phyloP scores from a whole-genome alignment of 768 basidiomycete species.

The Podaxis sp. region DNA sequence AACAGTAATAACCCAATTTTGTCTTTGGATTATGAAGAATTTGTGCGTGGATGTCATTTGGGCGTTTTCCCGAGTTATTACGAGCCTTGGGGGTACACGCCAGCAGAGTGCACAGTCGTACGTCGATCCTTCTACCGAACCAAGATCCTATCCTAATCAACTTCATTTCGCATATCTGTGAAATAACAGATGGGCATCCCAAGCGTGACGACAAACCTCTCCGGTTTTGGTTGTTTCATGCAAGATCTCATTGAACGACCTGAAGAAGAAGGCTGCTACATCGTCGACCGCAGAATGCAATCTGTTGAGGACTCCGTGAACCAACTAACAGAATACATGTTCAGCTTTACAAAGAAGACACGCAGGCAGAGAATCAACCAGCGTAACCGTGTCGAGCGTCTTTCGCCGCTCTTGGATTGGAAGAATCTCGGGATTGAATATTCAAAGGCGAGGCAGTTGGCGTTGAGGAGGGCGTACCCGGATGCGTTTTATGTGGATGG shows the following conservation, averaged over 20 bases:
- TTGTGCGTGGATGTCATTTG: constrained; percentile 95
- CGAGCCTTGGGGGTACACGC: constrained; percentile 95
- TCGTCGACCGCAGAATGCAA: constrained; percentile 87
- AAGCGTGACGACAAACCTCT: constrained; percentile 94
- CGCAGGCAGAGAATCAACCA: constrained; percentile 98
- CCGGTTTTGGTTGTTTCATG: constrained; percentile 98
- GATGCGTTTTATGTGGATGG: constrained; percentile 76
- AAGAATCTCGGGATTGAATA: constrained; percentile 98
- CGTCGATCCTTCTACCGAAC: constrained; percentile 23
- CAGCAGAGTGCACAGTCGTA: constrained; percentile 98
- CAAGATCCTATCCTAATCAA: background rate
- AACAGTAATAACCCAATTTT: constrained; percentile 98
- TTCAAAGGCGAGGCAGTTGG: constrained; percentile 89
- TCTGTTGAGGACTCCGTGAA: constrained; percentile 89
- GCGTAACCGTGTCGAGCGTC: constrained; percentile 93
- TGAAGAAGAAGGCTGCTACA: constrained; percentile 94
- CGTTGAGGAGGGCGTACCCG: constrained; percentile 90
- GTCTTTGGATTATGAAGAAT: constrained; percentile 98
- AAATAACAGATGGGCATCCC: constrained; percentile 91
- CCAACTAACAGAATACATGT: constrained; percentile 75
- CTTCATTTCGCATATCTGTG: background rate
- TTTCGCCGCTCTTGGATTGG: constrained; percentile 94
- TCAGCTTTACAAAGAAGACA: constrained; percentile 73
- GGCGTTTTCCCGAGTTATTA: constrained; percentile 99
- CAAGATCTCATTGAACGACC: constrained; percentile 95